Evolutionary conservation across 1,284 basidiomycete species (phyloP), one percentile per base, ranked within the genome.

Genomic region (Trichosporon faecale): DNA sequence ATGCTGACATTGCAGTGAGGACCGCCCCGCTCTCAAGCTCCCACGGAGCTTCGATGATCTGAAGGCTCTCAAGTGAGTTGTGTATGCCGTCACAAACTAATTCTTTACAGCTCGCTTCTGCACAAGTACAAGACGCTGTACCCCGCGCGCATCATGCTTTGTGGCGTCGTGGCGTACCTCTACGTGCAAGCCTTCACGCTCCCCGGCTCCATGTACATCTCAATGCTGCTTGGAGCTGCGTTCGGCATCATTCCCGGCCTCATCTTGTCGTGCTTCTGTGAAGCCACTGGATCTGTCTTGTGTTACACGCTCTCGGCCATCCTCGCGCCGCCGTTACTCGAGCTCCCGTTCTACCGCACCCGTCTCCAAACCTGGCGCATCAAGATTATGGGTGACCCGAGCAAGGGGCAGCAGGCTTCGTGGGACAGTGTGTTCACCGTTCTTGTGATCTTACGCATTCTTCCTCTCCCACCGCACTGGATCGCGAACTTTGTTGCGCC

Each of bases 141-240:
- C 80, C 93, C 93, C 0, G 87, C 86, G 79, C 88, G 91, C 63
- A 91, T 94, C 73, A 84, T 94, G 69, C 82, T 94, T 57, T 94
- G 91, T 83, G 94, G 93, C 83, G 88, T 93, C 70, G 88, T 88
- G 70, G 91, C 94, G 1, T 98, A 97, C 83, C 88, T 98, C 74
- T 99, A 98, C 83, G 87, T 98, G 3, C 96, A 99, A 86, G 93
- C 95, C 0, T 99, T 98, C 84, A 95, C 93, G 1, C 88, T 99
- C 5, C 96, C 96, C 0, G 96, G 96, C 0, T 96, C 94, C 25
- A 98, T 98, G 95, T 99, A 99, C 82, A 89, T 99, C 71, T 94
- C 93, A 66, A 98, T 98, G 79, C 89, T 98, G 8, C 95, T 93
- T 14, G 96, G 96, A 35, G 96, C 96, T 0, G 91, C 98, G 6